Percentiles rank a stretch among this genome's conserved stretches.
phyloP scores from a whole-genome alignment of 1,139 yeast genomes.

The Saccharomyces hybrid region DNA sequence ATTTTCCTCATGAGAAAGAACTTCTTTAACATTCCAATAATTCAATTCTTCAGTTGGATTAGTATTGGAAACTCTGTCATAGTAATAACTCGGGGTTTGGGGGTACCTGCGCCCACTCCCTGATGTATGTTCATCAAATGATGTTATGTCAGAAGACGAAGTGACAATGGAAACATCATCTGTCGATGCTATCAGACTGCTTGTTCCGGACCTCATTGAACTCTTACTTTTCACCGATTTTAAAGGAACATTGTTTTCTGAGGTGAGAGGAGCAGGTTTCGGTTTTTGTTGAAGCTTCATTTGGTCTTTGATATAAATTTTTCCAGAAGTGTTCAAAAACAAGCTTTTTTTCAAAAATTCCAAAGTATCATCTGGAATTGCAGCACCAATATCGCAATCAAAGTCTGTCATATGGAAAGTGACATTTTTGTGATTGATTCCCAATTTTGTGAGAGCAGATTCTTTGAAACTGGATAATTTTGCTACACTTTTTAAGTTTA shows the following conservation, averaged over 20 bases:
- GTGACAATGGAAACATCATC: constrained; percentile 28
- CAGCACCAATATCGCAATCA: constrained; percentile 55
- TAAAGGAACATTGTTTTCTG: constrained; percentile 11
- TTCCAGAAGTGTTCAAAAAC: constrained; percentile 35
- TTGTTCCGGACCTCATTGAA: constrained; percentile 23
- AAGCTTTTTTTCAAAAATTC: constrained; percentile 35
- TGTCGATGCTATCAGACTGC: constrained; percentile 20
- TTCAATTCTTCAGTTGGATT: constrained; percentile 39
- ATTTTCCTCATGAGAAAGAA: constrained; percentile 10
- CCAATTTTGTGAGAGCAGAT: constrained; percentile 37
- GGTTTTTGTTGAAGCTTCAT: constrained; percentile 15
- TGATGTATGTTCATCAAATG: constrained; percentile 26
- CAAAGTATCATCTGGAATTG: constrained; percentile 47
- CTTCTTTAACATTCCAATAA: constrained; percentile 58
- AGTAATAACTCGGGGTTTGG: constrained; percentile 30
- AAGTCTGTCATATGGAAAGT: constrained; percentile 67
- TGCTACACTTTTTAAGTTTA: constrained; percentile 35
- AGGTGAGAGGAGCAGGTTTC: constrained; percentile 11
- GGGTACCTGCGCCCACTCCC: constrained; percentile 27
- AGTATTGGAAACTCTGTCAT: constrained; percentile 21
- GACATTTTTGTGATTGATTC: constrained; percentile 39
- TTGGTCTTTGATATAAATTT: constrained; percentile 41
- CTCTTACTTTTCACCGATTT: constrained; percentile 22
- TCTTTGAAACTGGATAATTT: constrained; percentile 35
- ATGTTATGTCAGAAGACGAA: constrained; percentile 29